These are phyloP conservation scores for Hamigera avellanea DNA, from an alignment of 495 filamentous ascomycete genomes.

Conservation along the genomic window DNA sequence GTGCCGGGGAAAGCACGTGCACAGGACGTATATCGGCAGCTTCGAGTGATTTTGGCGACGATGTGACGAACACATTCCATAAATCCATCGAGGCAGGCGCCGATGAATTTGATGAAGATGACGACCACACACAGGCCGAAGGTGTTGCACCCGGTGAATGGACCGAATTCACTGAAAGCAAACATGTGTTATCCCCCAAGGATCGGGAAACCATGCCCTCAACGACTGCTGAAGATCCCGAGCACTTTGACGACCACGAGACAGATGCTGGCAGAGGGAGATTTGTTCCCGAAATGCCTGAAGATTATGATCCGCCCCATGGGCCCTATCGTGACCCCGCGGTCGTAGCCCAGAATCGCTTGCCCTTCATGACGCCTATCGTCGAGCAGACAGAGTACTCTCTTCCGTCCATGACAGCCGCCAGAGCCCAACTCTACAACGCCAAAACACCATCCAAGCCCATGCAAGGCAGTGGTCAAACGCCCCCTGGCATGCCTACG, in stretches of 20 bases:
- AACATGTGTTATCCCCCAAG: constrained; percentile 27
- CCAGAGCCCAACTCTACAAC: constrained; percentile 43
- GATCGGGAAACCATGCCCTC: background rate
- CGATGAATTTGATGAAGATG: constrained; percentile 40
- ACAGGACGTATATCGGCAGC: constrained; percentile 54
- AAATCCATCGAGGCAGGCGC: constrained; percentile 22
- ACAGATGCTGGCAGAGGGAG: constrained; percentile 25
- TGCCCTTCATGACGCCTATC: constrained; percentile 98
- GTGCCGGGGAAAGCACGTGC: constrained; percentile 69
- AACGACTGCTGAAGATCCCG: background rate
- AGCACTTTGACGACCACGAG: background rate
- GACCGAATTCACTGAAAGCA: constrained; percentile 71
- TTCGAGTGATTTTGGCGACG: constrained; percentile 54
- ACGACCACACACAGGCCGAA: constrained; percentile 35
- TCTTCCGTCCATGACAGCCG: constrained; percentile 48
- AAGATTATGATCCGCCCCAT: constrained; percentile 68
- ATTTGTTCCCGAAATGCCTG: constrained; percentile 62
- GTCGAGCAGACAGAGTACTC: constrained; percentile 89
- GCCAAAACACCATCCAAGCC: constrained; percentile 65
- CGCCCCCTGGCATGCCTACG: constrained; percentile 15
- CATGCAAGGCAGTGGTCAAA: constrained; percentile 12
- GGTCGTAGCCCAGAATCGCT: constrained; percentile 67
- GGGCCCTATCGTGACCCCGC: constrained; percentile 65
- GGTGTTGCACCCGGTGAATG: constrained; percentile 58
- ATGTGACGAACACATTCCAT: constrained; percentile 40